Evolutionary conservation across 2,329 filamentous ascomycete genomes (phyloP).

Genomic region (Lachnellula willkommii): DNA sequence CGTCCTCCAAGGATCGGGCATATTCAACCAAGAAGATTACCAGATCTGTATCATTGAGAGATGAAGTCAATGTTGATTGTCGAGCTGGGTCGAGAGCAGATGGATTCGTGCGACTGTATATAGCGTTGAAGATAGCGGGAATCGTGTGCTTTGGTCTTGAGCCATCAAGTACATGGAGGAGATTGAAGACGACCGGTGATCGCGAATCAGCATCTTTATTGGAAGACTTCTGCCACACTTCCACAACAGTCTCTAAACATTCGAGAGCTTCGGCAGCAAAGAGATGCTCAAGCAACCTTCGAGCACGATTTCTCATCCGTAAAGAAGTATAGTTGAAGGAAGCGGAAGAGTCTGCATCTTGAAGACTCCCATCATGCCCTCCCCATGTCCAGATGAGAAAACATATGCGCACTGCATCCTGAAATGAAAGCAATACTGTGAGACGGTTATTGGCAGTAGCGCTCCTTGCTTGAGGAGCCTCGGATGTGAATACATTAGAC

Average conservation of each 20-base stretch:
- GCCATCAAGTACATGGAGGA: conserved; percentile 86
- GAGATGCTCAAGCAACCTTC: conserved; percentile 84
- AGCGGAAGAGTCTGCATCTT: conserved; percentile 64
- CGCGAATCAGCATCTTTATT: conserved; percentile 43
- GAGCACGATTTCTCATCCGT: conserved; percentile 82
- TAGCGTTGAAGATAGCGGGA: conserved; percentile 89
- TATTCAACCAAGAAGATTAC: conserved; percentile 89
- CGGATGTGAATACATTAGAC: conserved; percentile 79
- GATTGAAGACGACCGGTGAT: conserved; percentile 67
- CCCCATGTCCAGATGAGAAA: conserved; percentile 95
- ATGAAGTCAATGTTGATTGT: conserved; percentile 83
- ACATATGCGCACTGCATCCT: conserved; percentile 88
- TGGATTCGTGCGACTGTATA: conserved; percentile 91
- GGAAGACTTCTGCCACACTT: conserved; percentile 65
- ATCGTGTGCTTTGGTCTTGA: conserved; percentile 88
- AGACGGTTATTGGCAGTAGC: conserved; percentile 88
- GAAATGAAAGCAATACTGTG: conserved; percentile 92
- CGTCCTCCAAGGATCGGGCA: conserved; percentile 83
- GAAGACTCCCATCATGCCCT: conserved; percentile 54
- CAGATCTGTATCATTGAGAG: conserved; percentile 75
- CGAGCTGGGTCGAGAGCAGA: conserved; percentile 69
- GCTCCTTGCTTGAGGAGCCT: conserved; percentile 69
- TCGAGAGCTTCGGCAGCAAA: conserved; percentile 90
- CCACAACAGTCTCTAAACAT: conserved; percentile 84
- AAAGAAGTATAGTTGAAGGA: conserved; percentile 89